Evolutionary conservation across 768 basidiomycete genomes (phyloP).

Genomic region (Dioszegia crocea): DNA sequence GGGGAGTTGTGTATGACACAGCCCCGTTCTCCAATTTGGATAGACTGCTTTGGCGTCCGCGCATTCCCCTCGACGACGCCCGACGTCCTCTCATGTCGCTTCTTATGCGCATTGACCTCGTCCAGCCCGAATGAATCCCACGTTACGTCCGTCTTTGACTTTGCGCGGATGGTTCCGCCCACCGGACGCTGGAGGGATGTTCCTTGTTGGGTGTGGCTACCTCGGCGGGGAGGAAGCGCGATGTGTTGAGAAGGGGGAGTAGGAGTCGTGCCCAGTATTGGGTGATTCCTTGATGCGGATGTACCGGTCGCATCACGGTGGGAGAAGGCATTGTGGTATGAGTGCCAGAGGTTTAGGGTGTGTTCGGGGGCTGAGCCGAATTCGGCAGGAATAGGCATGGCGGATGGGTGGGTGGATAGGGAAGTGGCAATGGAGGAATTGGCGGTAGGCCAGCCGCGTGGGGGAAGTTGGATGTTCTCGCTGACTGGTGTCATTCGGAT

Average conservation of each 20-base stretch:
- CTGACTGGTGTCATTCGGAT: slow-evolving; percentile 24
- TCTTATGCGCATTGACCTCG: slow-evolving; percentile 11
- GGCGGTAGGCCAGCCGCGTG: slow-evolving; percentile 4
- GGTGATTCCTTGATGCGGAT: slow-evolving; percentile 26
- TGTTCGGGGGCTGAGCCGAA: slow-evolving; percentile 36
- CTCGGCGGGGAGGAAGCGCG: background rate
- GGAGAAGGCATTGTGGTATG: slow-evolving; percentile 31
- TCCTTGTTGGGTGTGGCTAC: background rate
- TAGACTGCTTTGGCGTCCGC: slow-evolving; percentile 34
- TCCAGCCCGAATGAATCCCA: slow-evolving; percentile 39
- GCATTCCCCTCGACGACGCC: slow-evolving; percentile 8
- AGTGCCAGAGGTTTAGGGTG: slow-evolving; percentile 30
- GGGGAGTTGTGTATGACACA: background rate
- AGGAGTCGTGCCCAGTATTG: slow-evolving; percentile 8
- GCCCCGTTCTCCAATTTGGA: slow-evolving; percentile 14
- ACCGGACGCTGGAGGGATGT: slow-evolving; percentile 12
- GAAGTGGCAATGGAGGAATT: slow-evolving; percentile 9
- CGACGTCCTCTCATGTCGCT: background rate
- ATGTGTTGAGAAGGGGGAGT: slow-evolving; percentile 11
- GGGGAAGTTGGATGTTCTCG: background rate
- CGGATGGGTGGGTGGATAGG: background rate
- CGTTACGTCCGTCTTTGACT: slow-evolving; percentile 20
- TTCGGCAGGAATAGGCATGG: slow-evolving; percentile 29
- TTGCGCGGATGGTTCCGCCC: slow-evolving; percentile 32
- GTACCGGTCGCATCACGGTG: slow-evolving; percentile 18